Evolutionary conservation across 768 basidiomycete species (phyloP), one percentile per base, ranked within the genome.

Genomic region (Tylopilus felleus): DNA sequence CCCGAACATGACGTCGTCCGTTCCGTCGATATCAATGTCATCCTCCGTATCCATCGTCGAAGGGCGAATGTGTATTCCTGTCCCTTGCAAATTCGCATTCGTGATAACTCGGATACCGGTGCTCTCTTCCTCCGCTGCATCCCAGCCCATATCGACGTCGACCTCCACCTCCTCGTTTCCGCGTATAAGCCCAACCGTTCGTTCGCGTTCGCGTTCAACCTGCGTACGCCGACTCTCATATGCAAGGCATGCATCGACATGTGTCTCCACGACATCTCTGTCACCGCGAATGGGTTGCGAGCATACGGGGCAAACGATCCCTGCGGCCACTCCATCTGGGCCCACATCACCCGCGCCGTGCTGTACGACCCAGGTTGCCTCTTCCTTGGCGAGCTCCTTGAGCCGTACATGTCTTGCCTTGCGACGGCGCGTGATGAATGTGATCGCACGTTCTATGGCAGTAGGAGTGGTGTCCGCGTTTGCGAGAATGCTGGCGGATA

Each of bases 21-120:
- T 87, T 3, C 90, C 89, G 52, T 90, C 90, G 10, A 91, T 74
- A 53, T 93, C 90, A 10, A 92, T 75, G 43, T 90, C 90, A 17
- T 87, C 89, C 28, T 93, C 90, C 2, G 88, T 77, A 54, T 90
- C 88, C 55, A 77, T 72, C 17, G 78, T 74, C n/a, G 75, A 67
- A 23, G 71, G 72, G 38, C 86, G 83, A 9, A 82, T 77, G 53
- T 82, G 77, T 65, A 91, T 89, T n/a, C 90, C 90, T 8, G 82
- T 80, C 13, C 87, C 88, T 60, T 69, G 66, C 53, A 71, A 63
- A 58, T 65, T 74, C 21, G 68, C 74, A 31, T 62, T 62, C 44
- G 63, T 70, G 53, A 71, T 73, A 44, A 72, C 70, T 29, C 65
- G 70, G 66, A 60, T 67, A 74, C 78, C 59, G 13, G 62, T 78